Base-by-base conservation (phyloP, 1,139 yeast genomes). In the Hansenula anomala region DNA sequence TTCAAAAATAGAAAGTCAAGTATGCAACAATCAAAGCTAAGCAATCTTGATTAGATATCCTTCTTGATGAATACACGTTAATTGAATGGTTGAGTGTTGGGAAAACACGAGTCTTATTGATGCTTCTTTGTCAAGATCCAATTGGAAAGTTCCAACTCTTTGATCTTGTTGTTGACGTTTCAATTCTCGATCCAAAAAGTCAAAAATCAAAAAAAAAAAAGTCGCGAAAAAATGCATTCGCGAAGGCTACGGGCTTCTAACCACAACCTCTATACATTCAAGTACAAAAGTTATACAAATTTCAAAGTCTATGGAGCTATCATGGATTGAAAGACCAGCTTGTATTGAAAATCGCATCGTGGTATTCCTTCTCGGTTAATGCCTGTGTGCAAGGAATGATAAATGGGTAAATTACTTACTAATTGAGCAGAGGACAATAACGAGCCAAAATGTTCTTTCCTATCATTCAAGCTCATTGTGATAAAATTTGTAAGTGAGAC, bases 111-210 rank as follows among this genome's bases (percentile, higher is more conserved):
- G 22, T 16, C 30, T 14, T 23, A n/a, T 28, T 10, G 16, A 24
- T 28, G 26, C 25, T 19, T 28, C 13, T 24, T 17, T 28, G 25
- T 30, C 33, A 18, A 20, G 30, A 12, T 28, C 23, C 11, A 12
- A 6, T 23, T 8, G 4, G 25, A 23, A 10, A 20, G 9, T 20
- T 6, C 9, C 11, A 23, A 23, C 11, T 22, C 34, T 9, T 20
- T 20, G 23, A 31, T 25, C 6, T 41, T 40, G 30, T 34, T 37
- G 48, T 43, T 43, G 48, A 47, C 49, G 49, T 46, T 46, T 46
- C 48, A 36, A 30, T 40, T 33, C 36, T 38, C 36, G 38, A 27
- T 24, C 28, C 34, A 33, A 23, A 20, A 20, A 20, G 6, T 20
- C 22, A 20, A 9, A 9, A 17, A 36, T 11, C 18, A 23, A 26